Evolutionary conservation across 2,329 filamentous ascomycete species (phyloP).

Genomic region (Metarhizium guizhouense): DNA sequence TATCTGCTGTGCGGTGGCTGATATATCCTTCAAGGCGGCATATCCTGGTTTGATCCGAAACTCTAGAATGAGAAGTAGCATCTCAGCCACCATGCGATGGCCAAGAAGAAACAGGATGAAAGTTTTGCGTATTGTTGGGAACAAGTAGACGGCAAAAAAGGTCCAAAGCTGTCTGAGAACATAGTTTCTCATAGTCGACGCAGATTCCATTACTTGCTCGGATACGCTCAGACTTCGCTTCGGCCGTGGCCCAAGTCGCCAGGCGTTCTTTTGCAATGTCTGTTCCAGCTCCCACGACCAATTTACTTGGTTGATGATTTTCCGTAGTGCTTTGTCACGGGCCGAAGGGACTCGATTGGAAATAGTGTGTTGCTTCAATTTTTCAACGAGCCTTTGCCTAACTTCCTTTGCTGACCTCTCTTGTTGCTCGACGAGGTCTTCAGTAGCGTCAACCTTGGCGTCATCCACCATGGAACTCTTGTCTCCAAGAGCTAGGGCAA

Average conservation of each 20-base stretch:
- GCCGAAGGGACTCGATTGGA: conserved; percentile 65
- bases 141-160: conserved; percentile 63
- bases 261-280: conserved; percentile 80
- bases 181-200: conserved; percentile 74
- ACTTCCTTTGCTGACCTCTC: conserved; percentile 49
- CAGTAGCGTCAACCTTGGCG: conserved; percentile 38
- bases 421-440: conserved; percentile 64
- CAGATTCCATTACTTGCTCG: conserved; percentile 88
- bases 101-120: conserved; percentile 74
- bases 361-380: conserved; percentile 82
- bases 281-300: conserved; percentile 86
- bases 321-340: conserved; percentile 72
- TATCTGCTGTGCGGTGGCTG: conserved; percentile 91
- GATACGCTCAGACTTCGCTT: conserved; percentile 86
- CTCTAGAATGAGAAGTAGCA: conserved; percentile 70
- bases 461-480: conserved; percentile 41
- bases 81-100: conserved; percentile 73
- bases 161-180: conserved; percentile 61
- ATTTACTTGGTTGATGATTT: conserved; percentile 88
- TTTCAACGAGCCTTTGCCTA: conserved; percentile 65
- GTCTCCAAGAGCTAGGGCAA: conserved; percentile 75
- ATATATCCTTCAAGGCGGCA: conserved; percentile 87
- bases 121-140: conserved; percentile 61
- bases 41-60: conserved; percentile 72
- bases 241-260: conserved; percentile 70